Conservation (phyloP, 371 early-diverging fungal species). For the Batrachochytrium dendrobatidis region DNA sequence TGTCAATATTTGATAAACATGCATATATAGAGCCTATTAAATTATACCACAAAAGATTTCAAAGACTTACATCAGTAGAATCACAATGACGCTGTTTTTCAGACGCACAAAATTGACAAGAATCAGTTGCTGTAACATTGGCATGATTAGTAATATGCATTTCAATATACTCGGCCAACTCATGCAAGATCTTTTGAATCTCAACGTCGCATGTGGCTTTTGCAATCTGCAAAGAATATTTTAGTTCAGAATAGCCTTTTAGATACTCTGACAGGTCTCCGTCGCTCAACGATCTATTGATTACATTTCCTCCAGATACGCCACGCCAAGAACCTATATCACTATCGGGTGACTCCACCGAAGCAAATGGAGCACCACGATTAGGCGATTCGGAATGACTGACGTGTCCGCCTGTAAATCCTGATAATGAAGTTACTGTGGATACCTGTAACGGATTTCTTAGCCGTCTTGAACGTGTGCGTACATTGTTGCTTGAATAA, state of each 20-base stretch:
- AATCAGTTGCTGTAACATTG: too few relatives aligned
- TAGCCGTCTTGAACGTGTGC: slow-evolving; percentile 3
- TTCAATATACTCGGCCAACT: slow-evolving; percentile 65
- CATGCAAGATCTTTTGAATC: slow-evolving; percentile 60
- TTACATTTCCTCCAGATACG: not conserved
- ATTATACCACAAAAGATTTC: too few relatives aligned
- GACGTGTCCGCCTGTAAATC: not conserved
- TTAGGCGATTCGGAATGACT: not conserved
- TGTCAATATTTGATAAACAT: too few relatives aligned
- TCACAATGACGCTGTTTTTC: too few relatives aligned
- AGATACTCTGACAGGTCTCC: slow-evolving; percentile 42
- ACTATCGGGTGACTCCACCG: too few relatives aligned
- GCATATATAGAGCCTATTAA: too few relatives aligned
- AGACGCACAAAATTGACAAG: too few relatives aligned
- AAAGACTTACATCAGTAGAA: too few relatives aligned
- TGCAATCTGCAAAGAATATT: slow-evolving; percentile 31
- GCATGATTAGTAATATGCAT: too few relatives aligned
- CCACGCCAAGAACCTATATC: not conserved
- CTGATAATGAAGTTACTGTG: too few relatives aligned
- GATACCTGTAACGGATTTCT: not conserved
- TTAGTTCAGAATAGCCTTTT: slow-evolving; percentile 40
- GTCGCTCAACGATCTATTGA: slow-evolving; percentile 34
- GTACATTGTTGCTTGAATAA: slow-evolving; percentile 7
- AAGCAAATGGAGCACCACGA: too few relatives aligned
- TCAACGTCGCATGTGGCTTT: slow-evolving; percentile 42